These are phyloP conservation scores for Candida berthetii DNA, from an alignment of 805 yeast species.

Conservation along the genomic window DNA sequence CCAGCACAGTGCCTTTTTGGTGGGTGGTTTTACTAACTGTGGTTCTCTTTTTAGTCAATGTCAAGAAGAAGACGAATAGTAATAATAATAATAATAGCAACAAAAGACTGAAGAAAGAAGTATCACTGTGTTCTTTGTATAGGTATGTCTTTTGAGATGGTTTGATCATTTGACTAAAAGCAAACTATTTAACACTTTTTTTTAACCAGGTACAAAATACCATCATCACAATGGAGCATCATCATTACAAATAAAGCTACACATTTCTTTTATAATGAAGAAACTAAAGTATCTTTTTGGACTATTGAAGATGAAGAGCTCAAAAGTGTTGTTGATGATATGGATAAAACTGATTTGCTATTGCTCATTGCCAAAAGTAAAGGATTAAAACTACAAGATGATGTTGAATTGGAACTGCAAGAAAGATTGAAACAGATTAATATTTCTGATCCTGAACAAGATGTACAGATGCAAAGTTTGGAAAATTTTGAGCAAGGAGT, in stretches of 20 bases:
- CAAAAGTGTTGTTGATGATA: conserved; percentile 14
- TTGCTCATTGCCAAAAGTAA: conserved; percentile 30
- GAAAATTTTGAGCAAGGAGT: conserved; percentile 1
- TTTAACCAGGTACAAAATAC: conserved; percentile 5
- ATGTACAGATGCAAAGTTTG: no score
- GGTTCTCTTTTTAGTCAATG: no score
- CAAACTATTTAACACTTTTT: not conserved
- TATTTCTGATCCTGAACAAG: not conserved
- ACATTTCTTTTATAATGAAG: conserved; percentile 31
- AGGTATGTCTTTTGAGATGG: not conserved
- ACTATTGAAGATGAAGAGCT: conserved; percentile 25
- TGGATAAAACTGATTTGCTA: conserved; percentile 23
- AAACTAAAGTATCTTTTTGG: conserved; percentile 27
- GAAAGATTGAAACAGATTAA: conserved; percentile 5
- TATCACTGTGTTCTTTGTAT: not conserved
- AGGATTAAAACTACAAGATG: conserved; percentile 22
- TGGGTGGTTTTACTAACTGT: no score
- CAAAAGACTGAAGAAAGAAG: no score
- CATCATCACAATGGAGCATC: conserved; percentile 32
- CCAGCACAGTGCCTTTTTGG: no score
- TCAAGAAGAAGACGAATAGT: no score
- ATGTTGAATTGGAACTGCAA: conserved; percentile 5
- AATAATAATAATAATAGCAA: no score
- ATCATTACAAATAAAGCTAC: conserved; percentile 34
- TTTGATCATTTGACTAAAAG: not conserved